A percentile compares a stretch with the other conserved stretches of the same genome.
phyloP scores from a whole-genome alignment of 1,284 basidiomycete genomes.

The Rhodotorula glutinis region DNA sequence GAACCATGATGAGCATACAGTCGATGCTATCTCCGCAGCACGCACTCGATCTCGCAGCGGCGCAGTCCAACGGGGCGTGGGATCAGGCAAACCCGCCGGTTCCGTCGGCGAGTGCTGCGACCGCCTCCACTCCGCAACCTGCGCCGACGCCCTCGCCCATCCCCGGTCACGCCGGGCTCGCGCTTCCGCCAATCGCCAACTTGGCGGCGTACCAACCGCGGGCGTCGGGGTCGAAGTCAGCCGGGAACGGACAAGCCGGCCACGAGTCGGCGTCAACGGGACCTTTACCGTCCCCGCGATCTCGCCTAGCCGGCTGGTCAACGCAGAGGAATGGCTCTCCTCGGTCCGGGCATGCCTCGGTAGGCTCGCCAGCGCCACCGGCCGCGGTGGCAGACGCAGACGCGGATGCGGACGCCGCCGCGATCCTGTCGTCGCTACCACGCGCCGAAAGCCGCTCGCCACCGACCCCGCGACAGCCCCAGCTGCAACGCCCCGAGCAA shows the following conservation, averaged over 20 bases:
- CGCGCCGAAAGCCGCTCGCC: constrained; percentile 1
- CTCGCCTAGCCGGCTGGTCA: constrained; percentile 3
- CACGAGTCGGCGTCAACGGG: background rate
- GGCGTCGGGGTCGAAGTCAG: background rate
- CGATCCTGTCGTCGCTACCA: constrained; percentile 20
- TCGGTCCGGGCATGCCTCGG: too few relatives aligned
- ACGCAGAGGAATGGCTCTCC: background rate
- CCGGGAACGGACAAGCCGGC: background rate
- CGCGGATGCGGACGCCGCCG: constrained; percentile 14
- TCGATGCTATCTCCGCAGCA: constrained; percentile 16
- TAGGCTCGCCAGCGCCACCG: background rate
- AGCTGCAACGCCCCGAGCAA: constrained; percentile 7
- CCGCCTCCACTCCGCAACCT: background rate
- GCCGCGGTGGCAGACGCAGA: background rate
- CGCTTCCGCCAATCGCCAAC: constrained; percentile 23
- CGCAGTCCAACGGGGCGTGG: background rate
- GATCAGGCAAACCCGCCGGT: background rate
- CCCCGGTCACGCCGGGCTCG: background rate
- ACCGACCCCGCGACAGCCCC: background rate
- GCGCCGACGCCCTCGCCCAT: too few relatives aligned
- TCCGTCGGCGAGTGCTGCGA: background rate
- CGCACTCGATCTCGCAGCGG: background rate
- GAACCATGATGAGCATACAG: constrained; percentile 24
- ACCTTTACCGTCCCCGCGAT: background rate
- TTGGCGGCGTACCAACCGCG: constrained; percentile 2